Base-by-base conservation (phyloP, 2,329 filamentous ascomycete species). In the Aspergillus sp. region DNA sequence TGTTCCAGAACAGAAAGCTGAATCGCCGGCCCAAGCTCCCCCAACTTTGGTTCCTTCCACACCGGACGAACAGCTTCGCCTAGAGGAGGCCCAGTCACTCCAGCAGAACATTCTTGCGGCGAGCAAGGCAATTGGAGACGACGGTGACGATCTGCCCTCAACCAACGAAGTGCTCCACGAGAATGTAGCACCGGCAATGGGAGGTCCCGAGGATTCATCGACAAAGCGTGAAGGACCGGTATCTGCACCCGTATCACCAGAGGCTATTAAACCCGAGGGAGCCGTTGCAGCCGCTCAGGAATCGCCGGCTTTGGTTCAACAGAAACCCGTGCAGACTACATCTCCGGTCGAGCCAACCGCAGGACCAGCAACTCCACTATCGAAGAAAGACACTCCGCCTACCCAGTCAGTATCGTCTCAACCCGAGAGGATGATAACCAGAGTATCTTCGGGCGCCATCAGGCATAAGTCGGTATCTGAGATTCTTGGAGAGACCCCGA, bases 401-500 rank as follows among this genome's bases (percentile, higher is more conserved):
- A 60, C 59, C 6, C 65, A 66, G 39, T 62, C 64, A 56, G 75
- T 31, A 65, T 75, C 58, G 56, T 67, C 79, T 29, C 71, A 76
- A 49, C 68, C 76, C 4, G 82, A 84, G 65, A 82, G 87, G 31
- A 89, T 89, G 77, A 88, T 87, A 11, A 91, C 88, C 1, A 78
- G 88, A 65, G 86, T 90, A 22, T 86, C 87, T 3, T 90, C 89
- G 10, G 89, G 88, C 47, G 85, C 87, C 2, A 86, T 91, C 66
- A 82, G 85, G 61, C 86, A 89, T 55, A 91, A 90, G 69, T 90
- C 88, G 5, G 87, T 90, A 4, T 88, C 86, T 18, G 89, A 91
- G 71, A 90, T 91, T 47, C 79, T 91, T 6, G 87, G 85, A 55
- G 86, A 86, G 60, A 82, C 81, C 18, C 80, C 84, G 46, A 73